A percentile compares a stretch with the other conserved stretches of the same genome.
These are phyloP conservation scores for Gynochthodes officinalis DNA, from an alignment of 257 asterid species.

Conservation along the genomic window DNA sequence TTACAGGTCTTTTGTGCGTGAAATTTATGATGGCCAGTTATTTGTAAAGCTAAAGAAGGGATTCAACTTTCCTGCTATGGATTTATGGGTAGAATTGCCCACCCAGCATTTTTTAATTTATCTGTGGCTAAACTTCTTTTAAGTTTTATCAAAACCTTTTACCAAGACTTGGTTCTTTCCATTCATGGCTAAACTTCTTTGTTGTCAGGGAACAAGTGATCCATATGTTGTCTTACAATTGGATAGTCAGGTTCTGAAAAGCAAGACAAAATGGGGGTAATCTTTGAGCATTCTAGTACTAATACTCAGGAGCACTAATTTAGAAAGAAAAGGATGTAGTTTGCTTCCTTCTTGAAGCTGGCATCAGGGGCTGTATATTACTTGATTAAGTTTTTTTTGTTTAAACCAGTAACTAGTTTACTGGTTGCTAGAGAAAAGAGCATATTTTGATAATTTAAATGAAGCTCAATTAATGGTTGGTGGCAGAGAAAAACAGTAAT, in stretches of 20 bases:
- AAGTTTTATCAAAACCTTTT: slow-evolving; percentile 4
- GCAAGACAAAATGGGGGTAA: slow-evolving; percentile 98
- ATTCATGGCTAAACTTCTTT: slow-evolving; percentile 13
- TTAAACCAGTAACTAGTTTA: no score
- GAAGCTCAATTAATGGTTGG: no score
- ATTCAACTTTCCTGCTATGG: slow-evolving; percentile 84
- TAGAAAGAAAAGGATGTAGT: background rate
- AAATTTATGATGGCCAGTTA: slow-evolving; percentile 89
- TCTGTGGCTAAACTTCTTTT: background rate
- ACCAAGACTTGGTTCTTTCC: background rate
- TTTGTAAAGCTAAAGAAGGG: slow-evolving; percentile 86
- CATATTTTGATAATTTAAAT: no score
- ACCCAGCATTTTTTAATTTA: background rate
- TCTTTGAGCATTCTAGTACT: slow-evolving; percentile 24
- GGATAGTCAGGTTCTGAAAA: slow-evolving; percentile 73
- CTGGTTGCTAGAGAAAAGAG: no score
- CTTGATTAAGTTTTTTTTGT: background rate
- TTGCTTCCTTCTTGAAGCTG: background rate
- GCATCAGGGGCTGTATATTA: background rate
- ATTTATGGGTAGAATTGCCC: slow-evolving; percentile 80
- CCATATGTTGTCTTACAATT: slow-evolving; percentile 85
- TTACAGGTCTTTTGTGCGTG: slow-evolving; percentile 82
- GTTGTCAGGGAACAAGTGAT: slow-evolving; percentile 92
- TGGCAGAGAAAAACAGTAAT: no score
- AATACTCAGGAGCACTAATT: background rate